Conservation (phyloP, 2,329 filamentous ascomycete genomes). For the Knufia fluminis region DNA sequence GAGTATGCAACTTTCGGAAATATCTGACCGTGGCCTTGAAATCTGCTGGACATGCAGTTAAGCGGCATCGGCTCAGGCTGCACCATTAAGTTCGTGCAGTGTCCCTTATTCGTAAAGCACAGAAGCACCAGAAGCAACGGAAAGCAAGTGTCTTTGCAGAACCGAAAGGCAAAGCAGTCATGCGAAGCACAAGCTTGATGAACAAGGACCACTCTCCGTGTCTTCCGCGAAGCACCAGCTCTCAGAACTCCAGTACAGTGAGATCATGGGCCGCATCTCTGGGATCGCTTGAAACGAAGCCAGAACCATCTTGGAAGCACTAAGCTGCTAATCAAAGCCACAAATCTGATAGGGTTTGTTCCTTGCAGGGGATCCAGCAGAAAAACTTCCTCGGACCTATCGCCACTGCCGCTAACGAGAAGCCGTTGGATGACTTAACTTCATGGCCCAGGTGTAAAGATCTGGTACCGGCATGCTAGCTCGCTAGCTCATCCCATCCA, state of each 20-base stretch:
- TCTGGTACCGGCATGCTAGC: too few species aligned
- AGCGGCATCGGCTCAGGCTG: too few species aligned
- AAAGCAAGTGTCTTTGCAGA: too few species aligned
- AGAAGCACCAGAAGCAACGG: too few species aligned
- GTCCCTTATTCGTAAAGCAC: too few species aligned
- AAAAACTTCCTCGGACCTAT: not conserved
- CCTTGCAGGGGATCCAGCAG: conserved; percentile 1
- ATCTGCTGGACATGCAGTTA: too few species aligned
- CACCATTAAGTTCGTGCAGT: too few species aligned
- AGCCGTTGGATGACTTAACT: not conserved
- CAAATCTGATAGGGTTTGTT: conserved; percentile 3
- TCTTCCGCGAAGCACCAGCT: not conserved
- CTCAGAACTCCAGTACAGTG: not conserved
- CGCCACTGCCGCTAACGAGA: not conserved
- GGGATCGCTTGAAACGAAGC: conserved; percentile 2
- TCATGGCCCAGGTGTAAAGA: too few species aligned
- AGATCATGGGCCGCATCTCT: conserved; percentile 7
- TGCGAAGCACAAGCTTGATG: not conserved
- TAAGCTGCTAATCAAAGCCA: conserved; percentile 2
- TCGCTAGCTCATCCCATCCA: too few species aligned
- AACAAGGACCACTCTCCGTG: conserved; percentile 1
- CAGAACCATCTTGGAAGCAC: not conserved
- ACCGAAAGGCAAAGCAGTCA: too few species aligned
- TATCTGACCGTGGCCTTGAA: too few species aligned
- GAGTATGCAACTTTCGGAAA: too few species aligned